These are phyloP conservation scores for Carallia brachiata DNA, from an alignment of 345 rosid genomes.

Conservation along the genomic window DNA sequence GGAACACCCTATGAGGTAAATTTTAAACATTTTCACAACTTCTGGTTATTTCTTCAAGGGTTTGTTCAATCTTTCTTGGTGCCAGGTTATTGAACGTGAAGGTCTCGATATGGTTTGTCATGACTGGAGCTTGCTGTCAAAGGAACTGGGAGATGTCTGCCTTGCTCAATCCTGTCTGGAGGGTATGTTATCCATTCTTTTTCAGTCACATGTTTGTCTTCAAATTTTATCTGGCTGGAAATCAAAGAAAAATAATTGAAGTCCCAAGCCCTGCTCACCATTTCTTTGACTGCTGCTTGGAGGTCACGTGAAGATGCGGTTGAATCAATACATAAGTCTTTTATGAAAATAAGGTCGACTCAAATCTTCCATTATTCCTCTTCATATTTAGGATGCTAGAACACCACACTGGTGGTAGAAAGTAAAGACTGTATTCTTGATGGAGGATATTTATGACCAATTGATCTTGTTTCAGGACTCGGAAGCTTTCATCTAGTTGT, in stretches of 20 bases:
- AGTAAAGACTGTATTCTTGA: no score
- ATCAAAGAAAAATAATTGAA: slow-evolving; percentile 7
- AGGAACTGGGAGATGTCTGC: slow-evolving; percentile 90
- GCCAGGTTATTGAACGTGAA: slow-evolving; percentile 90
- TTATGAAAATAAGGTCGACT: slow-evolving; percentile 55
- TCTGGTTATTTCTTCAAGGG: slow-evolving; percentile 12
- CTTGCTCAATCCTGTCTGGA: slow-evolving; percentile 84
- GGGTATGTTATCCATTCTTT: slow-evolving; percentile 46
- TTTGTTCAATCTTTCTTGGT: slow-evolving; percentile 26
- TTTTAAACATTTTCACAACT: not conserved
- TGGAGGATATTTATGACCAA: no score
- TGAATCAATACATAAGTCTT: slow-evolving; percentile 79
- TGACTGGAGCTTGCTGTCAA: slow-evolving; percentile 95
- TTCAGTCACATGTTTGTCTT: slow-evolving; percentile 2
- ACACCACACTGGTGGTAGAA: no score
- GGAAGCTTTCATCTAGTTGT: not conserved
- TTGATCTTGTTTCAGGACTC: no score
- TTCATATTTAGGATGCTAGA: not conserved
- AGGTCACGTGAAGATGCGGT: slow-evolving; percentile 96
- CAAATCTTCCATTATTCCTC: not conserved
- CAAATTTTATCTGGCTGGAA: slow-evolving; percentile 4
- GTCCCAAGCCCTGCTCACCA: not conserved
- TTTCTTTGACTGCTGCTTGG: slow-evolving; percentile 21
- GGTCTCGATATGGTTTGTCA: slow-evolving; percentile 99
- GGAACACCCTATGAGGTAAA: slow-evolving; percentile 75